Base-by-base conservation (phyloP, 352 stramenopile genomes). In the Globisporangium yorkense region DNA sequence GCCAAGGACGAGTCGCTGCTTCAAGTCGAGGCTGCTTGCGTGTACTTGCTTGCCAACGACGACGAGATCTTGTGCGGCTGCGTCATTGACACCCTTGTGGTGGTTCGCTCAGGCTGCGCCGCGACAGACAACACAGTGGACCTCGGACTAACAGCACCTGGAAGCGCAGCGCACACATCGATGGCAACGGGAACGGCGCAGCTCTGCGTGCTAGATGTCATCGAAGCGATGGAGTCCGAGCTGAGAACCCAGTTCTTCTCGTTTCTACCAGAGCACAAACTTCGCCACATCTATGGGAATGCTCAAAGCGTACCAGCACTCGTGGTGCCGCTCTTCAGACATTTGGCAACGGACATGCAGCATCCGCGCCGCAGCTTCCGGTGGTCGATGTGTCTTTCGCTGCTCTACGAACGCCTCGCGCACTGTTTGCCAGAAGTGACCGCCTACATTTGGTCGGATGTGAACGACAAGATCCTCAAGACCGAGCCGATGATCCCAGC, bases 371-470 rank as follows among this genome's bases (percentile, higher is more conserved):
- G 56, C 31, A 75, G 74, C 27, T 90, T 89, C 29, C 76, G 73
- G 5, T 91, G 79, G 79, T 82, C 83, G 12, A 52, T 74, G 9
- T 67, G 61, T 50, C 59, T 91, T 1, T 61, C 75, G 3, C 59
- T 72, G 16, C 58, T 90, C 0, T 88, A 83, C 46, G 54, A 57
- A 8, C 66, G 62, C 3, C 51, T 93, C 1, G 60, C 54, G n/a
- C 60, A 61, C 3, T 66, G 62, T 57, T 66, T 72, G 33, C 75
- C 83, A 7, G 72, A 87, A n/a, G 70, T 90, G 24, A 70, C 69
- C 1, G 65, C 68, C 10, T 88, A 81, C 62, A 84, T 91, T 54
- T 93, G 80, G 80, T 56, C 61, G 1, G 75, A 88, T 31, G 68
- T 87, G 35, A 74, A 65, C 46, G 77, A 88, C 56, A 88, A 84